Percentiles rank a stretch among this genome's conserved stretches.
Evolutionary conservation across 2,329 filamentous ascomycete species (phyloP).

Genomic region (Arthrobotrys entomopaga): DNA sequence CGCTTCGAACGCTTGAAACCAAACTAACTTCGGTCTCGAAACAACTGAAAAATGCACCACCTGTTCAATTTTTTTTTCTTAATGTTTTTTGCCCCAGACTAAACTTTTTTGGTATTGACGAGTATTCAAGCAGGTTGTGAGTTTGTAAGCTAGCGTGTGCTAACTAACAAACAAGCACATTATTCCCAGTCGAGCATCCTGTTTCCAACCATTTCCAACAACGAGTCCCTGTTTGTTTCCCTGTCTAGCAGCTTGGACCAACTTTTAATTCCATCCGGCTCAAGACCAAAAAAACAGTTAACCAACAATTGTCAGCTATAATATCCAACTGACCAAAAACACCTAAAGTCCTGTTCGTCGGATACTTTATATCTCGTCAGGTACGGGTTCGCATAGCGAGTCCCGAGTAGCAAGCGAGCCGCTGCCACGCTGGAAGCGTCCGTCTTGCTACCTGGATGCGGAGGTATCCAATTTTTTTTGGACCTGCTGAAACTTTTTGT

Average conservation of each 20-base stretch:
- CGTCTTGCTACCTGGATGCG: conserved; percentile 16
- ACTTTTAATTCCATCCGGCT: conserved; percentile 14
- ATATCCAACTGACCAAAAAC: conserved; percentile 20
- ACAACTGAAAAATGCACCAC: neutral
- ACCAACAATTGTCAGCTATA: neutral
- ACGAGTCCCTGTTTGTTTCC: conserved; percentile 4
- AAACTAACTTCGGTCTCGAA: conserved; percentile 12
- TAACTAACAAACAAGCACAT: too few species aligned
- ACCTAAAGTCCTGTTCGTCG: conserved; percentile 24
- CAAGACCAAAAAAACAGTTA: neutral
- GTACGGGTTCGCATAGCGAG: conserved; percentile 14
- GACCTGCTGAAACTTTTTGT: conserved; percentile 6
- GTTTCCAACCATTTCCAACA: conserved; percentile 26
- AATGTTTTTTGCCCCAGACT: too few species aligned
- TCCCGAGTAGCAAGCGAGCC: conserved; percentile 22
- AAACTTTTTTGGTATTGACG: conserved; percentile 1
- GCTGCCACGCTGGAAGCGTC: conserved; percentile 13
- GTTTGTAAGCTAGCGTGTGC: too few species aligned
- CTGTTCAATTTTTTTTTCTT: neutral
- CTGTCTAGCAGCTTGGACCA: conserved; percentile 27
- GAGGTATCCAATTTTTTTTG: conserved; percentile 14
- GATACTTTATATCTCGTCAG: conserved; percentile 26
- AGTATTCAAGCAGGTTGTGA: neutral
- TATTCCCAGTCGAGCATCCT: too few species aligned
- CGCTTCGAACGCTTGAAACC: conserved; percentile 2